These are phyloP conservation scores for Ogataea thermomethanolica DNA, from an alignment of 805 yeast genomes.

Conservation along the genomic window DNA sequence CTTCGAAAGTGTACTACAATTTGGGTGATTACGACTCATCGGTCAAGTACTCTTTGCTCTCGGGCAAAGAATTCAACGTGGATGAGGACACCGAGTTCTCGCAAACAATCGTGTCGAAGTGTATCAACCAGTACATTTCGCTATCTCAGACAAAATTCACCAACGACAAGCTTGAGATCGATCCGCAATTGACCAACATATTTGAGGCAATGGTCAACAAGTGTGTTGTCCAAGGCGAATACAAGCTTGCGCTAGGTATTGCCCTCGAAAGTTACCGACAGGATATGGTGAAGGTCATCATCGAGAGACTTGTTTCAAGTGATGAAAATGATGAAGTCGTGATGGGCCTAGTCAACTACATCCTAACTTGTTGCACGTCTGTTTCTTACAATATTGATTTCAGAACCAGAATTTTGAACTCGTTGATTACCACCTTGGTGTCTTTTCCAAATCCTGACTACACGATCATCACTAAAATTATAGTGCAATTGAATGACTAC, in stretches of 20 bases:
- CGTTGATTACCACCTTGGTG: conserved; percentile 59
- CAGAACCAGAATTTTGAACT: conserved; percentile 59
- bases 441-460: conserved; percentile 67
- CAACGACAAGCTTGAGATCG: conserved; percentile 38
- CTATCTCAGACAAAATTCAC: conserved; percentile 51
- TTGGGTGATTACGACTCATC: conserved; percentile 91
- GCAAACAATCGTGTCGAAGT: conserved; percentile 90
- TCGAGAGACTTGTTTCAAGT: conserved; percentile 36
- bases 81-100: conserved; percentile 77
- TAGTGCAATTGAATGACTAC: conserved; percentile 81
- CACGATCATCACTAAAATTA: conserved; percentile 77
- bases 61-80: conserved; percentile 76
- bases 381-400: conserved; percentile 64
- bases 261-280: conserved; percentile 84
- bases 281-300: conserved; percentile 67
- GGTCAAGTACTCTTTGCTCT: conserved; percentile 81
- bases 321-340: conserved; percentile 50
- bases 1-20: conserved; percentile 86
- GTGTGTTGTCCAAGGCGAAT: conserved; percentile 69
- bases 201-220: conserved; percentile 85
- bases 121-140: conserved; percentile 77
- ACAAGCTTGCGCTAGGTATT: conserved; percentile 82
- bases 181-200: conserved; percentile 59
- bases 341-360: conserved; percentile 61
- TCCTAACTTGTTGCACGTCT: conserved; percentile 67